Base-by-base conservation (phyloP, 2,329 filamentous ascomycete species). In the Clarireedia monteithiana region DNA sequence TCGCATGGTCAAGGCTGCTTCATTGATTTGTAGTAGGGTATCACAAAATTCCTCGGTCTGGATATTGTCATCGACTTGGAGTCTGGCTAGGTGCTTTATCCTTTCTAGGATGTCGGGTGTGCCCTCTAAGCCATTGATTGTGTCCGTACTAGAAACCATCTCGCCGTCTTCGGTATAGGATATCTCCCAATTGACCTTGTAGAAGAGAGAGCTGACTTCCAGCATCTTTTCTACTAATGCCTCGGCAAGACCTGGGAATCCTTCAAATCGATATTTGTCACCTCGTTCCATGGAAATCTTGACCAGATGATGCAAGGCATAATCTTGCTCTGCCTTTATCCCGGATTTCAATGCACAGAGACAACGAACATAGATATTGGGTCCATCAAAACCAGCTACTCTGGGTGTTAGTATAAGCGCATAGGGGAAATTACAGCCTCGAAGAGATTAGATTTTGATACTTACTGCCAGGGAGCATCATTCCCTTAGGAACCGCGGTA, bases 251-350 rank as follows among this genome's bases (percentile, higher is more conserved):
- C 89, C 86, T 1, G 89, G 86, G 64, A 96, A 97, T 5, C 89
- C 88, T 64, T 95, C 91, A 63, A 97, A 96, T 59, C 89, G 88
- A 73, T 95, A 96, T 71, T 96, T 96, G 69, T 97, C 94, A 47
- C 92, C 92, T 45, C 91, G 83, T 70, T 97, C 91, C 67, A 86
- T 94, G 0, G 91, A 96, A 27, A 97, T 96, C 69, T 96, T 95
- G 58, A 97, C 91, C 4, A 97, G 75, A 66, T 97, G 92, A 65
- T 95, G 90, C 10, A 97, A 76, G 0, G 91, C 92, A 72, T 95
- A 97, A n/a, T 89, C 85, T 65, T 96, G 88, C 68, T 99, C 92
- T 12, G 85, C 80, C 3, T 81, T 80, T 26, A 95, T 82, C 2
- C 83, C 83, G 14, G 90, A 96, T 60, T 88, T 87, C 26, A 99